These are phyloP conservation scores for Fusarium multiceps DNA, from an alignment of 2,329 filamentous ascomycete genomes.

Conservation along the genomic window DNA sequence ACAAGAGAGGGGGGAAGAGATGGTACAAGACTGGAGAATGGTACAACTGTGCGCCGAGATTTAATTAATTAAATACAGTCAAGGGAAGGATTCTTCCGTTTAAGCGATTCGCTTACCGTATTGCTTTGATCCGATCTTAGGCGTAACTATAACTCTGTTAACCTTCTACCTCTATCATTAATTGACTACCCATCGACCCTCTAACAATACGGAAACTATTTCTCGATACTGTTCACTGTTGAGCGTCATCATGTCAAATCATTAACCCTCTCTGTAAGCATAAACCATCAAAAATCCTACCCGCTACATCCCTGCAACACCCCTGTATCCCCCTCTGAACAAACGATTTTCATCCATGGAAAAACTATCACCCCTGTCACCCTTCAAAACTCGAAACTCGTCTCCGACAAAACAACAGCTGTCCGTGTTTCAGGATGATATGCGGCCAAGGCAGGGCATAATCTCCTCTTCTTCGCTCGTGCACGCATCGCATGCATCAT, in stretches of 20 bases:
- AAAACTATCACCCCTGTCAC: slow-evolving; percentile 25
- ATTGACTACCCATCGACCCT: not conserved
- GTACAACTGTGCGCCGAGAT: not conserved
- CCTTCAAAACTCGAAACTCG: slow-evolving; percentile 27
- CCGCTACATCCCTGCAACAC: not conserved
- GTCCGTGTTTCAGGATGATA: slow-evolving; percentile 33
- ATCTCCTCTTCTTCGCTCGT: not conserved
- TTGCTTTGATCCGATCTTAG: not conserved
- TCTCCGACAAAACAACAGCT: slow-evolving; percentile 23
- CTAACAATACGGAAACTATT: not conserved
- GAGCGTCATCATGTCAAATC: not conserved
- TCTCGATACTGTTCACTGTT: not conserved
- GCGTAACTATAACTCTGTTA: not conserved
- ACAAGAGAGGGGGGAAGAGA: not conserved
- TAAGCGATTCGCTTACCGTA: not conserved
- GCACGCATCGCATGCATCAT: slow-evolving; percentile 7
- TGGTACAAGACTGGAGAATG: not conserved
- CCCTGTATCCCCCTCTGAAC: slow-evolving; percentile 1
- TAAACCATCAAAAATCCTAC: not conserved
- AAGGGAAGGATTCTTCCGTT: slow-evolving; percentile 3
- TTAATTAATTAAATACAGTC: not conserved
- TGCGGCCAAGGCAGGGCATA: slow-evolving; percentile 3
- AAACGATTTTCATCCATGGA: slow-evolving; percentile 36
- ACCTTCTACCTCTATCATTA: not conserved
- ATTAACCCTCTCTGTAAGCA: not conserved